phyloP scores from a whole-genome alignment of 2,329 filamentous ascomycete genomes.

The Pseudocercospora vitis region DNA sequence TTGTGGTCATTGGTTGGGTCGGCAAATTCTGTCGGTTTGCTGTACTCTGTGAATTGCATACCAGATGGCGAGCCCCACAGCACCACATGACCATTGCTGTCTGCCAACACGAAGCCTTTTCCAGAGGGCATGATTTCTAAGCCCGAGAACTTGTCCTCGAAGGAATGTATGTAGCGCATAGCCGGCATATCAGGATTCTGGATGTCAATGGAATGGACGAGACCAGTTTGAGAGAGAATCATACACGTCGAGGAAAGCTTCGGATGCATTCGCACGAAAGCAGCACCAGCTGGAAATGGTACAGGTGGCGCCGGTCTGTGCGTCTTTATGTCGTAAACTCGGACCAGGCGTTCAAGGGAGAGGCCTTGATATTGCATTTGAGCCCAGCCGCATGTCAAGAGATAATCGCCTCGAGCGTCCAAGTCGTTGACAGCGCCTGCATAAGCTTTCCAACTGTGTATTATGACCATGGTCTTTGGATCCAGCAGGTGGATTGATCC shows the following conservation, averaged over 20 bases:
- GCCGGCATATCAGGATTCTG: constrained; percentile 90
- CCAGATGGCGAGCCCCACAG: constrained; percentile 87
- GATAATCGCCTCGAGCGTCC: constrained; percentile 92
- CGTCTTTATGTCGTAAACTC: constrained; percentile 93
- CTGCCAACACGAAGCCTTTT: constrained; percentile 78
- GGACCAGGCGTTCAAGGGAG: constrained; percentile 88
- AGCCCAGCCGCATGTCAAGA: constrained; percentile 93
- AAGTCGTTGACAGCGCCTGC: constrained; percentile 89
- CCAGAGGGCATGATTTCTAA: constrained; percentile 87
- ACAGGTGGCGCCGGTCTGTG: constrained; percentile 85
- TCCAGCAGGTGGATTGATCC: constrained; percentile 87
- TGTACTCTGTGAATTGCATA: constrained; percentile 80
- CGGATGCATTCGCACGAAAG: constrained; percentile 94
- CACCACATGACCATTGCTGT: constrained; percentile 75
- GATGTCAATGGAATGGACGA: constrained; percentile 93
- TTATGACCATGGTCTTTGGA: constrained; percentile 70
- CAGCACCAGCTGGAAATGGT: constrained; percentile 86
- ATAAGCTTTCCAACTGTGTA: constrained; percentile 90
- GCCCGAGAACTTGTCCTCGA: constrained; percentile 68
- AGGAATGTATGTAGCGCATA: constrained; percentile 77
- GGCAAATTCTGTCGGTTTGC: constrained; percentile 74
- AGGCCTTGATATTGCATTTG: constrained; percentile 74
- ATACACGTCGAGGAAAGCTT: constrained; percentile 93
- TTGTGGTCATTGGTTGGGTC: constrained; percentile 61
- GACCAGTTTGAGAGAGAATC: constrained; percentile 85